Percentiles rank a stretch among this genome's conserved stretches.
Conservation (phyloP, 2,329 filamentous ascomycete genomes). For the Clarireedia homoeocarpa region DNA sequence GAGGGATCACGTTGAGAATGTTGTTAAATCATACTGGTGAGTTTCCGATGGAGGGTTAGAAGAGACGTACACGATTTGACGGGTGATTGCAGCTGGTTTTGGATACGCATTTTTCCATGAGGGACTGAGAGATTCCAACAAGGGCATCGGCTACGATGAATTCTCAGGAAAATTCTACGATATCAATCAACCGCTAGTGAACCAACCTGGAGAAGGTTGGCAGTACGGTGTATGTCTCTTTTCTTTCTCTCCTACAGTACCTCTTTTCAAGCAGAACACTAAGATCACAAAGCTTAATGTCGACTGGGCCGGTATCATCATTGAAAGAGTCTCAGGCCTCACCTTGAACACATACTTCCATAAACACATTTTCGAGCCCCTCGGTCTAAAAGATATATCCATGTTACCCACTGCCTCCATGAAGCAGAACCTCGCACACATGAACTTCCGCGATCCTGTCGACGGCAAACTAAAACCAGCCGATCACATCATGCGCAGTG, state of each 20-base stretch:
- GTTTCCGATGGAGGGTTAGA: too few relatives aligned
- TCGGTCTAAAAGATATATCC: slow-evolving; percentile 22
- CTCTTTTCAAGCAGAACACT: not conserved
- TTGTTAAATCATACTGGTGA: too few relatives aligned
- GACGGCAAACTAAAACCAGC: too few relatives aligned
- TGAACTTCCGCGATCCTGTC: too few relatives aligned
- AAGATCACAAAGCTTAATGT: slow-evolving; percentile 34
- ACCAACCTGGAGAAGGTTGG: slow-evolving; percentile 55
- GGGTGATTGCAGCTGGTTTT: slow-evolving; percentile 48
- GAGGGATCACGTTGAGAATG: slow-evolving; percentile 9
- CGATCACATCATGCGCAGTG: too few relatives aligned
- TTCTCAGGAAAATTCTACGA: slow-evolving; percentile 15
- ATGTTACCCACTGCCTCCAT: too few relatives aligned
- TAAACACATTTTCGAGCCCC: slow-evolving; percentile 38
- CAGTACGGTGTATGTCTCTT: slow-evolving; percentile 12
- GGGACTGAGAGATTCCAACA: slow-evolving; percentile 39
- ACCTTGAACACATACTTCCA: slow-evolving; percentile 42
- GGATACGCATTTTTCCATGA: slow-evolving; percentile 48
- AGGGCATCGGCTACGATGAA: slow-evolving; percentile 31
- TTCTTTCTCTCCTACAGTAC: not conserved
- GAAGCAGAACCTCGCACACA: too few relatives aligned
- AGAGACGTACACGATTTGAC: slow-evolving; percentile 38
- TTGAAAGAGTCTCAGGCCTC: slow-evolving; percentile 38
- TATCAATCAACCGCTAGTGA: slow-evolving; percentile 36
- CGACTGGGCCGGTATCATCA: slow-evolving; percentile 44